Conservation (phyloP, 208 protist genomes). For the Crithidia mellificae region DNA sequence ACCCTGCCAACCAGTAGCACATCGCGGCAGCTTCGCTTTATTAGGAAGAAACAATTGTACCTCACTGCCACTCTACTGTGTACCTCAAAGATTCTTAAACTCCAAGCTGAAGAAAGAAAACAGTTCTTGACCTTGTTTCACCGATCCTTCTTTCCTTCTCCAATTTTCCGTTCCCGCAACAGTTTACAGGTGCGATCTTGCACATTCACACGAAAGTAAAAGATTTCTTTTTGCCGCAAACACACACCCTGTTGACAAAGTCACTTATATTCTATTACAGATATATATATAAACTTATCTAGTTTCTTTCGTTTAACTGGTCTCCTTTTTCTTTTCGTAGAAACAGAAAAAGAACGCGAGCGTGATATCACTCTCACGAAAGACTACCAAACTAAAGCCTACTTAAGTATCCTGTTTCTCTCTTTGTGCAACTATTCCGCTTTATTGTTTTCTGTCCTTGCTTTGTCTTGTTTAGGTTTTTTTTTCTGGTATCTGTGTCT, state of each 20-base stretch:
- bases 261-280: background rate
- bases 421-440: background rate
- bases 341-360: background rate
- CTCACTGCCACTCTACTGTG: background rate
- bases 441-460: no score
- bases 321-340: background rate
- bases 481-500: background rate
- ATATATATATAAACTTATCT: background rate
- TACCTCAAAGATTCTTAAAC: background rate
- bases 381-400: background rate
- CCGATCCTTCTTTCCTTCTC: background rate
- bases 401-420: background rate
- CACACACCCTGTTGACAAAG: background rate
- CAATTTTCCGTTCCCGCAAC: no score
- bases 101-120: background rate
- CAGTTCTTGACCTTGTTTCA: background rate
- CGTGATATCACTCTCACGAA: background rate
- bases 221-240: background rate
- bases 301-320: background rate
- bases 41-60: background rate
- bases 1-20: constrained; percentile 2
- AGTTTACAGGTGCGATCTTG: no score
- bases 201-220: background rate
- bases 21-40: background rate
- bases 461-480: no score